A percentile compares a stretch with the other conserved stretches of the same genome.
These are phyloP conservation scores for Pichia eremophila DNA, from an alignment of 805 yeast genomes.

Conservation along the genomic window DNA sequence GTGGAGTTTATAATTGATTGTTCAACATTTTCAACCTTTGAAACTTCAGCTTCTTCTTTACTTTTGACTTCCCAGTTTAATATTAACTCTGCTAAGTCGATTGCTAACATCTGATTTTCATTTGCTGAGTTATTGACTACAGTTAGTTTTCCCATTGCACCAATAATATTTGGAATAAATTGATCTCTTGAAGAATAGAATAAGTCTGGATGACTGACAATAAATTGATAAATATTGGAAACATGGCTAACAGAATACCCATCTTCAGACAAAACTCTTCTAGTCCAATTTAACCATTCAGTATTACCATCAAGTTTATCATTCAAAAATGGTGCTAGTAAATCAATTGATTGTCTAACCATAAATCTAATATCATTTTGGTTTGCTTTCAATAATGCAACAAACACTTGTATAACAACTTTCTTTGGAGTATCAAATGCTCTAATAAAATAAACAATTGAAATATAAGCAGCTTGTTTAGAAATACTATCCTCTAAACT, in stretches of 20 bases:
- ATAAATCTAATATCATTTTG: conserved; percentile 76
- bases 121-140: conserved; percentile 65
- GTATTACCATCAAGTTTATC: conserved; percentile 52
- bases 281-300: conserved; percentile 89
- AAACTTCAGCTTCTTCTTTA: background rate
- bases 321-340: conserved; percentile 80
- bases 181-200: conserved; percentile 84
- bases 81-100: conserved; percentile 80
- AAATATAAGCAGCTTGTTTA: conserved; percentile 87
- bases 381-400: conserved; percentile 75
- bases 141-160: conserved; percentile 87
- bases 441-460: conserved; percentile 77
- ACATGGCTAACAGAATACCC: conserved; percentile 83
- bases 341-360: conserved; percentile 80
- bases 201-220: conserved; percentile 75
- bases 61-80: conserved; percentile 71
- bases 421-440: conserved; percentile 84
- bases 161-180: conserved; percentile 77
- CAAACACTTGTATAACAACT: conserved; percentile 85
- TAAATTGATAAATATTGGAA: conserved; percentile 76
- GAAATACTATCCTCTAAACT: conserved; percentile 81
- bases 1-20: background rate
- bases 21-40: background rate
- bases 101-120: conserved; percentile 78
- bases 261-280: conserved; percentile 84